These are phyloP conservation scores for Ophiostoma perfectum DNA, from an alignment of 2,329 filamentous ascomycete genomes.

Conservation along the genomic window DNA sequence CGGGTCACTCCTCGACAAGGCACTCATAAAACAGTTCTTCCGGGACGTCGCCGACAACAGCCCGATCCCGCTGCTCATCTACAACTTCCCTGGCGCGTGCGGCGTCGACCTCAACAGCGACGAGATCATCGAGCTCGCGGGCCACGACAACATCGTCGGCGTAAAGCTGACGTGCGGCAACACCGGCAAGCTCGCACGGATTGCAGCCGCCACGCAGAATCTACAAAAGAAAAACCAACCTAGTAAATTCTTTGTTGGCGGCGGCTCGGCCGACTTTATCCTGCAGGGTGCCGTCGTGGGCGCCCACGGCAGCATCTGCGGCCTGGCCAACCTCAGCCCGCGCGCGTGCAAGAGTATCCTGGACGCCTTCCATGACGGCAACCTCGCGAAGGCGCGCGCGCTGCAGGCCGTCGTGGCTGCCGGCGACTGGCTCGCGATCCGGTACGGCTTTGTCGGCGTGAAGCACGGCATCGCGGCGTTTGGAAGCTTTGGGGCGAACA, in stretches of 20 bases:
- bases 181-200: too few relatives aligned
- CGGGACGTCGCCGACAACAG: slow-evolving; percentile 52
- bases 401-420: too few relatives aligned
- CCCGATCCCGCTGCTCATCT: slow-evolving; percentile 56
- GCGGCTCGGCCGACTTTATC: slow-evolving; percentile 69
- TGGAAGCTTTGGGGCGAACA: too few relatives aligned
- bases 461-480: too few relatives aligned
- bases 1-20: slow-evolving; percentile 48
- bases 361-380: slow-evolving; percentile 43
- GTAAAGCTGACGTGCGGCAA: slow-evolving; percentile 44
- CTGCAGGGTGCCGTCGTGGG: slow-evolving; percentile 65
- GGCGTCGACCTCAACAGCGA: slow-evolving; percentile 56
- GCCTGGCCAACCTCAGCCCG: slow-evolving; percentile 63
- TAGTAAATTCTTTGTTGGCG: slow-evolving; percentile 58
- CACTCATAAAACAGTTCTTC: slow-evolving; percentile 48
- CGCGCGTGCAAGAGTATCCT: slow-evolving; percentile 57
- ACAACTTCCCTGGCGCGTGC: slow-evolving; percentile 57
- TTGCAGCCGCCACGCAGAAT: slow-evolving; percentile 18
- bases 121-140: slow-evolving; percentile 47
- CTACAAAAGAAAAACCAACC: too few relatives aligned
- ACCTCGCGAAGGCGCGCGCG: too few relatives aligned
- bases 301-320: slow-evolving; percentile 66
- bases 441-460: too few relatives aligned
- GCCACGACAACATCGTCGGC: slow-evolving; percentile 54
- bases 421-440: too few relatives aligned